These are phyloP conservation scores for Angomonas deanei DNA, from an alignment of 208 protist species.

Conservation along the genomic window DNA sequence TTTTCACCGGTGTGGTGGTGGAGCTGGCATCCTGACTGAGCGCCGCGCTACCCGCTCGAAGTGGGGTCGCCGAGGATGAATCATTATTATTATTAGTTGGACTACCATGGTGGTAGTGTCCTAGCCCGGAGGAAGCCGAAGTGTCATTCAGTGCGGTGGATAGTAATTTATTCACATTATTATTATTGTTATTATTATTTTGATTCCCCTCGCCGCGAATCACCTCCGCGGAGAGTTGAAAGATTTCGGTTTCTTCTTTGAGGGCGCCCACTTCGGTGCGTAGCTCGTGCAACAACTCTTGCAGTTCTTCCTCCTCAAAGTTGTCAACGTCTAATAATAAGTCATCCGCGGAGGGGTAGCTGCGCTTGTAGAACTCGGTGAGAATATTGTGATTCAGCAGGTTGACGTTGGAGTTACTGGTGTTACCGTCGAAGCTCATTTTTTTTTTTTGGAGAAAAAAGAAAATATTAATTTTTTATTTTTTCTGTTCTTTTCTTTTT, in stretches of 20 bases:
- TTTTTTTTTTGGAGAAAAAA: constrained; percentile 17
- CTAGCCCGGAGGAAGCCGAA: neutral
- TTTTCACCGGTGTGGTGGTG: neutral
- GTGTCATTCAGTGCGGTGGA: too few relatives aligned
- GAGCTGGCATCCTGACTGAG: neutral
- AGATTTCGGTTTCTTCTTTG: constrained; percentile 48
- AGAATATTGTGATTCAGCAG: constrained; percentile 10
- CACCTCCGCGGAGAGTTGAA: constrained; percentile 33
- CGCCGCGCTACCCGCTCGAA: neutral
- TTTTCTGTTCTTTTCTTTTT: neutral
- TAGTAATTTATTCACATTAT: too few relatives aligned
- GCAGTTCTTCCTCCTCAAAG: constrained; percentile 33
- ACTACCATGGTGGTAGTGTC: neutral
- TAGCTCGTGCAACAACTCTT: constrained; percentile 48
- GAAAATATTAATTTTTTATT: neutral
- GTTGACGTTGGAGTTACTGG: neutral
- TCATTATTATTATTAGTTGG: neutral
- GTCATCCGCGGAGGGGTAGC: constrained; percentile 51
- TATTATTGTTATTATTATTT: neutral
- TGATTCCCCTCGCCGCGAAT: constrained; percentile 16
- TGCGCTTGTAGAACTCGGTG: constrained; percentile 53
- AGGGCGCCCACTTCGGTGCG: constrained; percentile 60
- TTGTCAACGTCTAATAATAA: constrained; percentile 23
- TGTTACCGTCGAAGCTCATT: neutral
- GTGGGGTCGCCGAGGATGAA: neutral